Conservation (phyloP, 1,139 yeast genomes). For the Pichia norvegensis region DNA sequence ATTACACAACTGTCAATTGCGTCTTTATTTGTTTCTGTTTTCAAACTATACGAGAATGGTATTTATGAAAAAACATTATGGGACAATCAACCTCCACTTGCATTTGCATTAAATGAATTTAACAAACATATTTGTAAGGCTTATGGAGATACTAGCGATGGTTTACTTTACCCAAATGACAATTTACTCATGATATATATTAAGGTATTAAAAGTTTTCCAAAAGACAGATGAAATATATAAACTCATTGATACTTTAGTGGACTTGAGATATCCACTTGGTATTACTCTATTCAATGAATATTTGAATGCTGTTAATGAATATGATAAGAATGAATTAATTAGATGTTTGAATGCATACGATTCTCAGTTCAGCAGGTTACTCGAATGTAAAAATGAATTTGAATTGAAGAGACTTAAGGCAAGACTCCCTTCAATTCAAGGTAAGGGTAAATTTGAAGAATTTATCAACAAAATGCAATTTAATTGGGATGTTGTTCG, state of each 20-base stretch:
- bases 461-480: conserved; percentile 19
- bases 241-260: conserved; percentile 55
- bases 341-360: conserved; percentile 34
- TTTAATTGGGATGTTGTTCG: conserved; percentile 25
- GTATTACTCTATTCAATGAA: conserved; percentile 30
- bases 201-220: conserved; percentile 39
- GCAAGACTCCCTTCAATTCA: conserved; percentile 7
- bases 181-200: conserved; percentile 47
- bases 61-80: conserved; percentile 13
- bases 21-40: conserved; percentile 35
- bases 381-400: conserved; percentile 27
- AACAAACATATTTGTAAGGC: conserved; percentile 31
- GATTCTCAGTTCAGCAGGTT: conserved; percentile 23
- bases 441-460: conserved; percentile 18
- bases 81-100: conserved; percentile 38
- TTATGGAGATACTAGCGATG: conserved; percentile 26
- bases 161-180: conserved; percentile 38
- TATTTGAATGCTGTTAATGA: conserved; percentile 28
- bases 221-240: conserved; percentile 43
- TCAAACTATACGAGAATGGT: conserved; percentile 19
- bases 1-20: conserved; percentile 35
- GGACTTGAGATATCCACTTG: conserved; percentile 41
- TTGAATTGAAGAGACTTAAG: conserved; percentile 20
- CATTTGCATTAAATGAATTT: conserved; percentile 54
- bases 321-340: conserved; percentile 24